A percentile compares a stretch with the other conserved stretches of the same genome.
phyloP scores from a whole-genome alignment of 257 asterid species.

The Avicennia marina region DNA sequence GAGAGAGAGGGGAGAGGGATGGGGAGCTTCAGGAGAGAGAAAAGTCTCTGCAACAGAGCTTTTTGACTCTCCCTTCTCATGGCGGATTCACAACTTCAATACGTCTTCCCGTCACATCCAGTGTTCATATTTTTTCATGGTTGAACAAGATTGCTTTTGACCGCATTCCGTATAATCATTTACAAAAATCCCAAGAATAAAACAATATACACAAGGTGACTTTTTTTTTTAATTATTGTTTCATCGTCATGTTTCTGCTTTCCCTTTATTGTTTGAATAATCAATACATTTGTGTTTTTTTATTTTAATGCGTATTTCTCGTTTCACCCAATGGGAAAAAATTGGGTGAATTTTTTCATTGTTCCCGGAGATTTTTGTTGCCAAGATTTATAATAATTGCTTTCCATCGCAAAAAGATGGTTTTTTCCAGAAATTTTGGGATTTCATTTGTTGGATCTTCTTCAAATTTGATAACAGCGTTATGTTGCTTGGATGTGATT shows the following conservation, averaged over 20 bases:
- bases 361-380: slow-evolving; percentile 14
- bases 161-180: neutral
- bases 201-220: slow-evolving; percentile 8
- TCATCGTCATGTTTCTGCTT: neutral
- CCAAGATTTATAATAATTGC: neutral
- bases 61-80: slow-evolving; percentile 32
- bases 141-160: neutral
- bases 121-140: neutral
- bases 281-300: neutral
- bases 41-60: slow-evolving; percentile 36
- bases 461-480: slow-evolving; percentile 7
- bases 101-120: slow-evolving; percentile 17
- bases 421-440: neutral
- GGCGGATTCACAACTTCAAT: slow-evolving; percentile 34
- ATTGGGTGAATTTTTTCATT: neutral
- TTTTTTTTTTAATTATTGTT: neutral
- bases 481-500: slow-evolving; percentile 1
- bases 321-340: neutral
- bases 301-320: neutral
- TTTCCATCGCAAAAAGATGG: neutral
- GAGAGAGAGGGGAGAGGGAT: neutral
- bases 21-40: slow-evolving; percentile 26
- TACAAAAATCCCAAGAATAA: neutral
- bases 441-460: slow-evolving; percentile 10
- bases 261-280: neutral